Evolutionary conservation across 208 protist genomes (phyloP).

Genomic region (Trypanosoma theileri): DNA sequence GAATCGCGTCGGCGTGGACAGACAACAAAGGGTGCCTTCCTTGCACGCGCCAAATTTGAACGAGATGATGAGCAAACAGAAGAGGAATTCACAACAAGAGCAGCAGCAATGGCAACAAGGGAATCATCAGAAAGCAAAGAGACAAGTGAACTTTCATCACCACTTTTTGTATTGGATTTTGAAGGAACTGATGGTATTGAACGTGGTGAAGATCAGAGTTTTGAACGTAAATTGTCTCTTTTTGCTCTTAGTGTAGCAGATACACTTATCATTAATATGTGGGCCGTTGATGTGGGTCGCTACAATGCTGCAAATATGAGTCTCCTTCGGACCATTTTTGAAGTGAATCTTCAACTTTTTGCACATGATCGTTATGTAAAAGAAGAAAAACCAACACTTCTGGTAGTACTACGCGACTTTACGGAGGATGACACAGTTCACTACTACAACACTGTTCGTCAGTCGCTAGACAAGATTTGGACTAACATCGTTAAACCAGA

Average conservation of each 20-base stretch:
- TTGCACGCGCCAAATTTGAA: conserved; percentile 43
- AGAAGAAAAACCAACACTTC: conserved; percentile 93
- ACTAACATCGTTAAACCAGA: conserved; percentile 67
- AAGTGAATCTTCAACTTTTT: conserved; percentile 96
- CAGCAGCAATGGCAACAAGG: neutral
- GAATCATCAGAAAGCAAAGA: no score
- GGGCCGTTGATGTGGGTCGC: conserved; percentile 95
- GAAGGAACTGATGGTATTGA: conserved; percentile 97
- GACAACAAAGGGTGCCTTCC: conserved; percentile 95
- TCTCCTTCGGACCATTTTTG: conserved; percentile 95
- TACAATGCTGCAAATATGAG: conserved; percentile 94
- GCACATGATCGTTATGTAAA: conserved; percentile 66
- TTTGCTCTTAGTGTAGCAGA: conserved; percentile 96
- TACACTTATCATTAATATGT: conserved; percentile 98
- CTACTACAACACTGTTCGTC: conserved; percentile 71
- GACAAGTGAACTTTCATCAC: conserved; percentile 24
- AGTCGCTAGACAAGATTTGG: conserved; percentile 96
- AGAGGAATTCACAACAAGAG: neutral
- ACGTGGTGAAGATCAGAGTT: conserved; percentile 94
- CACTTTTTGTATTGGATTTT: conserved; percentile 95
- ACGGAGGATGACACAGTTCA: conserved; percentile 76
- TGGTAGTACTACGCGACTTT: conserved; percentile 97
- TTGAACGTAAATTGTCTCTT: conserved; percentile 96
- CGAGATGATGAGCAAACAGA: conserved; percentile 19
- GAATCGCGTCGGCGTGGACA: conserved; percentile 84